Evolutionary conservation across 2,329 filamentous ascomycete genomes (phyloP).

Genomic region (Lachnellula occidentalis): DNA sequence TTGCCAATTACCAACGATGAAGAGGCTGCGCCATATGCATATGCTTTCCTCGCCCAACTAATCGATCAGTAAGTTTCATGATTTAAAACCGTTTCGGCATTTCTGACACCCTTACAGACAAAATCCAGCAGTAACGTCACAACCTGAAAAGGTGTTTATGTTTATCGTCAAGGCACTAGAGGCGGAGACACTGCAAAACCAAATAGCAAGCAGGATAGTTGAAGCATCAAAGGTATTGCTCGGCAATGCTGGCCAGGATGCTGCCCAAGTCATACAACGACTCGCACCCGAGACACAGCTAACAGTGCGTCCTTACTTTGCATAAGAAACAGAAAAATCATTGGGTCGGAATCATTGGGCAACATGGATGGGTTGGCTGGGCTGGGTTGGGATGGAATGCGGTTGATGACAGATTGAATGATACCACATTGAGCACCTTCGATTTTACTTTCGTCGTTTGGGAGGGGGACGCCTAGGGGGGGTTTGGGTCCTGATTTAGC

Average conservation of each 20-base stretch:
- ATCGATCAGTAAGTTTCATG: constrained; percentile 78
- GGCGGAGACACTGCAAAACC: constrained; percentile 80
- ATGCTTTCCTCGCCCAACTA: constrained; percentile 82
- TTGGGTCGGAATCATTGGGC: neutral
- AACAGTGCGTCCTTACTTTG: constrained; percentile 73
- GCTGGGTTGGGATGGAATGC: constrained; percentile 14
- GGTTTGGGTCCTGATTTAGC: constrained; percentile 12
- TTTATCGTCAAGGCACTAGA: constrained; percentile 85
- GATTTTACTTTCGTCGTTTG: constrained; percentile 9
- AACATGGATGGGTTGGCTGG: constrained; percentile 5
- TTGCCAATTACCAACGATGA: constrained; percentile 92
- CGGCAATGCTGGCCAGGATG: constrained; percentile 66
- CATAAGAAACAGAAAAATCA: constrained; percentile 37
- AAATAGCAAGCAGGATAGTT: constrained; percentile 73
- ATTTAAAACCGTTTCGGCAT: neutral
- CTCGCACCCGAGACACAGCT: constrained; percentile 77
- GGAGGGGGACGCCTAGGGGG: constrained; percentile 2
- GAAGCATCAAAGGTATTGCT: constrained; percentile 73
- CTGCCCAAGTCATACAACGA: constrained; percentile 66
- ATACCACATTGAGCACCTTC: constrained; percentile 25
- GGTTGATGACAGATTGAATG: constrained; percentile 12
- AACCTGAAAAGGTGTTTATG: constrained; percentile 76
- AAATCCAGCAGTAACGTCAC: constrained; percentile 73
- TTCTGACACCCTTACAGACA: constrained; percentile 51
- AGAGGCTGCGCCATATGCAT: constrained; percentile 93